Percentiles rank a stretch among this genome's conserved stretches.
Evolutionary conservation across 345 rosid genomes (phyloP).

Genomic region (Capsella bursapastoris): DNA sequence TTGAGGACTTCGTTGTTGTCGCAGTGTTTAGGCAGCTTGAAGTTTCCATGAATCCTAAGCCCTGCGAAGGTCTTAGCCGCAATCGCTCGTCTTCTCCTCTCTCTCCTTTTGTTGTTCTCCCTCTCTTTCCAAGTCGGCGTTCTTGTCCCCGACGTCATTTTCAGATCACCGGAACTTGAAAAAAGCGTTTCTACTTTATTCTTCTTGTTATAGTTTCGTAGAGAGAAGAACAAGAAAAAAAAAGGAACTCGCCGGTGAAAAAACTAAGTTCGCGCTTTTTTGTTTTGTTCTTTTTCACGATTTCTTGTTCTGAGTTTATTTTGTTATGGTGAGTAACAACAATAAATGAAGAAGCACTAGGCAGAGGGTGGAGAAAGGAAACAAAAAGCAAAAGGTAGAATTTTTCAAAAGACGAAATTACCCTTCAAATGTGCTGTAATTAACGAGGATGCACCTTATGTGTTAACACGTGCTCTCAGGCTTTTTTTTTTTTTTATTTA

Average conservation of each 20-base stretch:
- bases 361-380: not conserved
- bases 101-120: conserved; percentile 95
- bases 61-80: conserved; percentile 96
- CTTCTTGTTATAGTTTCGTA: not conserved
- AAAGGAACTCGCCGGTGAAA: conserved; percentile 24
- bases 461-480: conserved; percentile 70
- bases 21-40: conserved; percentile 95
- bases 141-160: conserved; percentile 90
- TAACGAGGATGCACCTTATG: conserved; percentile 46
- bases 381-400: conserved; percentile 37
- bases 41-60: conserved; percentile 87
- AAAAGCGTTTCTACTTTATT: conserved; percentile 26
- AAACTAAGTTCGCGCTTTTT: conserved; percentile 33
- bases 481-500: conserved; percentile 26
- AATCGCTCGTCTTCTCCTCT: conserved; percentile 87
- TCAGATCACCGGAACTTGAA: conserved; percentile 16
- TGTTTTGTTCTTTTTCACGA: not conserved
- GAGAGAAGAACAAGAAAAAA: not conserved
- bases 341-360: conserved; percentile 40
- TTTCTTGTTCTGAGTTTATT: conserved; percentile 10
- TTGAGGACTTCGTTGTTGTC: conserved; percentile 97
- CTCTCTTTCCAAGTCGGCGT: conserved; percentile 99
- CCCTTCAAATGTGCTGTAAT: conserved; percentile 9
- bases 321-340: conserved; percentile 17
- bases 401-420: conserved; percentile 7